Evolutionary conservation across 176 grass and related monocot genomes (phyloP), one percentile per base, ranked within the genome.

Genomic region (Cenchrus americanus): DNA sequence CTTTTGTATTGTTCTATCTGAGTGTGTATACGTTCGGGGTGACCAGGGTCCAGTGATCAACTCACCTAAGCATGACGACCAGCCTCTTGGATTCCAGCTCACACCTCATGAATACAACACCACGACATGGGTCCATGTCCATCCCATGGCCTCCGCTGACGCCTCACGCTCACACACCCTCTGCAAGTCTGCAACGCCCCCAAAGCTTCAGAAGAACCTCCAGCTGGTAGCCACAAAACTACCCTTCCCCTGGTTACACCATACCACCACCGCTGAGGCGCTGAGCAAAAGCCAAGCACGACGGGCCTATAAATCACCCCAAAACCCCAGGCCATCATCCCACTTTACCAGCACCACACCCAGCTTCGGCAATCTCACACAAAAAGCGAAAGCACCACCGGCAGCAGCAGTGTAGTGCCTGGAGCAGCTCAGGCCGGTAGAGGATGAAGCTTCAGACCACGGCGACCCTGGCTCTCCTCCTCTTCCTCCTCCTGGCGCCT

Each of bases 401-500:
- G 34, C 11, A 47, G 68, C 2, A 5, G 58, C 8, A 23, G 61
- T 4, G 6, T 17, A 55, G 67, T 83, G 52, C 19, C 15, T 23
- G 69, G 18, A 2, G 27, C 30, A 32, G 30, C 58, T 34, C 42
- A 14, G 24, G 23, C 60, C 63, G 48, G 71, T 55, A 66, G 43
- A 34, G 34, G 14, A 95, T 98, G 92, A 94, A 85, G 81, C 67
- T 74, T 48, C 66, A 51, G 63, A 51, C 32, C 67, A 42, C 78
- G 43, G 61, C 77, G 61, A 54, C 73, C 19, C 46, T 86, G 37
- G 69, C 75, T 49, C 78, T 91, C 49, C 49, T 93, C 24, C 50
- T 94, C 72, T 8, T 89, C 68, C 47, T 98, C 75, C 47, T 94
- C 22, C 7, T 98, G 62, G 52, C 84, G 27, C 7, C 68, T 47